Evolutionary conservation across 2,329 filamentous ascomycete species (phyloP).

Genomic region (Onygenales sp.): DNA sequence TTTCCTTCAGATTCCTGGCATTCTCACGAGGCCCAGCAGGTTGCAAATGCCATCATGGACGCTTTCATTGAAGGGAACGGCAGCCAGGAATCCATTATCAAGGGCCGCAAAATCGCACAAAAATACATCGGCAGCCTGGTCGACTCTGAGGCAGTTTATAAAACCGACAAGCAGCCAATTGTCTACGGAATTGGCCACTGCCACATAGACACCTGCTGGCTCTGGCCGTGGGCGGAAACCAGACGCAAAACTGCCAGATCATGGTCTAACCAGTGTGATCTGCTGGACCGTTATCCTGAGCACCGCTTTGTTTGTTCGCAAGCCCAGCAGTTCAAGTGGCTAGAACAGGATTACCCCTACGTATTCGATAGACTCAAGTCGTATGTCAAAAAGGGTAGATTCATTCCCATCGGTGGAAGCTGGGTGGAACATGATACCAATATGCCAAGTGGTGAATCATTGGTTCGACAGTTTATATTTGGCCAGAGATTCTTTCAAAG

Average conservation of each 20-base stretch:
- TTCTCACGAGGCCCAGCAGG: constrained; percentile 72
- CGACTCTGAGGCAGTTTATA: constrained; percentile 76
- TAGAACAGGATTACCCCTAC: constrained; percentile 78
- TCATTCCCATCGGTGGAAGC: constrained; percentile 91
- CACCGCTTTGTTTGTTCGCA: constrained; percentile 87
- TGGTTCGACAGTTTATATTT: constrained; percentile 89
- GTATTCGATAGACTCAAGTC: constrained; percentile 83
- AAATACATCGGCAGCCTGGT: constrained; percentile 73
- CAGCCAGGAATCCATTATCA: constrained; percentile 62
- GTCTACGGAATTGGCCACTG: constrained; percentile 91
- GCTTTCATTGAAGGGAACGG: constrained; percentile 71
- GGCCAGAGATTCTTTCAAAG: constrained; percentile 92
- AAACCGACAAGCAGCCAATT: constrained; percentile 61
- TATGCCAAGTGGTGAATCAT: constrained; percentile 86
- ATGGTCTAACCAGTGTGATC: constrained; percentile 92
- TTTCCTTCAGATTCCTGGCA: constrained; percentile 84
- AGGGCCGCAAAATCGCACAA: constrained; percentile 72
- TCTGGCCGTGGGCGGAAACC: constrained; percentile 97
- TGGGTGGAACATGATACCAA: constrained; percentile 99
- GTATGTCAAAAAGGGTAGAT: constrained; percentile 82
- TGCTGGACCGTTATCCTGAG: constrained; percentile 93
- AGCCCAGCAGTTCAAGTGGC: constrained; percentile 97
- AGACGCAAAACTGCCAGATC: constrained; percentile 92
- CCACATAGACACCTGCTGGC: constrained; percentile 96
- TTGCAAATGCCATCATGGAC: constrained; percentile 84